Base-by-base conservation (phyloP, 805 yeast genomes). In the Spathaspora arborariae region DNA sequence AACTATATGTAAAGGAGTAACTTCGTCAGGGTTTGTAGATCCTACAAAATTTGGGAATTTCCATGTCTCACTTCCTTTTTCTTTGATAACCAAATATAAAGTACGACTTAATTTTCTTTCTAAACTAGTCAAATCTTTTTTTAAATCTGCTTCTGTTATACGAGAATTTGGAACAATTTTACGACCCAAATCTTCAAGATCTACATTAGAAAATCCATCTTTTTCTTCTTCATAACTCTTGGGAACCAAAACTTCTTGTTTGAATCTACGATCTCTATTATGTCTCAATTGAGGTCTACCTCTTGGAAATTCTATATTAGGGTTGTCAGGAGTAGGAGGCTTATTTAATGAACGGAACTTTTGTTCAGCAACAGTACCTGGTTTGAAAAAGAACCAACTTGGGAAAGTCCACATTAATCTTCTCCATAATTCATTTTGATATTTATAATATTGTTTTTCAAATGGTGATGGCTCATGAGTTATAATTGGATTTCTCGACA, bases 361-460 rank as follows among this genome's bases (percentile, higher is more conserved):
- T 62, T 89, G 87, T 63, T 89, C 96, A 2, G 96, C 81, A 51
- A 94, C 73, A 1, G 97, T 85, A 51, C 98, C 98, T 57, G 80
- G 84, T 60, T 85, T 88, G 72, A 84, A 94, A 70, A 91, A 94
- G 62, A 82, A 91, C 79, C 89, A 89, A 56, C 85, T 82, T 4
- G 99, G 98, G 66, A 94, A 94, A 0, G 98, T 90, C 96, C 97
- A 90, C 96, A 91, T 90, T 55, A 94, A 75, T 57, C 98, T 79
- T 60, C 83, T 83, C 74, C 90, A 91, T 46, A 94, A 75, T 63
- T 88, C 96, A 44, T 81, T 79, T 65, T 91, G 96, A 64, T 94
- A 94, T 45, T 81, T 72, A 62, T 85, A 88, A 65, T 84, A 94
- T 44, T 82, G 81, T 49, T 72, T 59, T 56, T 89, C 97, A 56